Evolutionary conservation across 2,329 filamentous ascomycete species (phyloP), one percentile per base, ranked within the genome.

Genomic region (Diaporthe helianthi): DNA sequence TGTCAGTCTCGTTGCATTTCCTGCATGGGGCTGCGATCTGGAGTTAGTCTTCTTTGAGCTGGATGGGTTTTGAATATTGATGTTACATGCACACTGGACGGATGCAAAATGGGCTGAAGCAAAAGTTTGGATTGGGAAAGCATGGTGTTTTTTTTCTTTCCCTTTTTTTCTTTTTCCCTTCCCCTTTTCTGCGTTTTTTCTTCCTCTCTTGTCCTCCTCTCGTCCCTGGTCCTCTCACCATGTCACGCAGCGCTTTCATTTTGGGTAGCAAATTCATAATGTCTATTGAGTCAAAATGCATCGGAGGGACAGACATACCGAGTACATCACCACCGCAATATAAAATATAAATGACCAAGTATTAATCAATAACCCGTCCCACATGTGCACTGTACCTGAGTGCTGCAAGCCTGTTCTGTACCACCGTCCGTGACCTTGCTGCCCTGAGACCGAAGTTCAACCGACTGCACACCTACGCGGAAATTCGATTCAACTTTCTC

Each of bases 211-310:
- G n/a, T n/a, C n/a, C n/a, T n/a, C n/a, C n/a, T 24, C 19, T 46
- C 29, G 2, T 60, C 2, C 4, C 3, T 51, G 47, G 8, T 19
- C 33, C 22, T 36, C 22, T 4, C 29, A 13, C 38, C 8, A 6
- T 8, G 26, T 46, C 55, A 49, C 44, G 58, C 58, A 49, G 58
- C 44, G 58, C n/a, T 22, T 47, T 63, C 13, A 36, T 63, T 24
- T 63, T 24, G n/a, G n/a, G n/a, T 41, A 49, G 12, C 29, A n/a
- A 61, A 61, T 47, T 36, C 44, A 36, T 63, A 63, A 63, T 63
- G 58, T 63, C 29, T 63, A 63, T 36, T 49, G 8, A 47, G 19
- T 24, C 38, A 61, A 24, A 29, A 44, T 22, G 31, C 24, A 46
- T 4, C 19, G n/a, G 41, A 44, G 17, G 6, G 44, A 12, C 5